phyloP scores from a whole-genome alignment of 306 rosid species.

The Rubus idaeus region DNA sequence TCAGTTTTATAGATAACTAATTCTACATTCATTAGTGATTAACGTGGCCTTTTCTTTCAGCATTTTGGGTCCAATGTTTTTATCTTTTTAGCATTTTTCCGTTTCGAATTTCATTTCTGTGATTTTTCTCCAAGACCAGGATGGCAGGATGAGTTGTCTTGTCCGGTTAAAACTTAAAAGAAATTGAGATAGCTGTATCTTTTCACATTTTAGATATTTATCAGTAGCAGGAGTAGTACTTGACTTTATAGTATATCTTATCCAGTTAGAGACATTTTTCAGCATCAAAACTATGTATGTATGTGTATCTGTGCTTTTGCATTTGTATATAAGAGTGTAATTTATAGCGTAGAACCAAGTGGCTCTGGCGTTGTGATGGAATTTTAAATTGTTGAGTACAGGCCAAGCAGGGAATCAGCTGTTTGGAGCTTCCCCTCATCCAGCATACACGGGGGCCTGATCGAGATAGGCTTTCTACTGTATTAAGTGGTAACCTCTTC shows the following conservation, averaged over 20 bases:
- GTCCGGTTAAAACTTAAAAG: background rate
- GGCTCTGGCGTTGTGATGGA: background rate
- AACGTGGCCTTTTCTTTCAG: no score
- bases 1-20: no score
- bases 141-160: background rate
- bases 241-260: background rate
- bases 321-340: background rate
- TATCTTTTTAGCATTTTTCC: background rate
- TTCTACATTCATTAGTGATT: no score
- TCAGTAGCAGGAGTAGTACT: background rate
- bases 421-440: conserved; percentile 98
- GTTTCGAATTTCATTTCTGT: background rate
- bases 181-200: background rate
- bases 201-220: background rate
- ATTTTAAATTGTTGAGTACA: conserved; percentile 52
- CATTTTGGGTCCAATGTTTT: no score
- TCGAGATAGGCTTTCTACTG: conserved; percentile 63
- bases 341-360: background rate
- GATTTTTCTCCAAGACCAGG: background rate
- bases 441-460: conserved; percentile 84
- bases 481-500: conserved; percentile 54
- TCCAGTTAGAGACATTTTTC: conserved; percentile 10
- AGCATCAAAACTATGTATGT: background rate
- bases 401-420: conserved; percentile 77
- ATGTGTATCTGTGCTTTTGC: background rate